Conservation (phyloP, 352 stramenopile species). For the Blastocystis hominis region DNA sequence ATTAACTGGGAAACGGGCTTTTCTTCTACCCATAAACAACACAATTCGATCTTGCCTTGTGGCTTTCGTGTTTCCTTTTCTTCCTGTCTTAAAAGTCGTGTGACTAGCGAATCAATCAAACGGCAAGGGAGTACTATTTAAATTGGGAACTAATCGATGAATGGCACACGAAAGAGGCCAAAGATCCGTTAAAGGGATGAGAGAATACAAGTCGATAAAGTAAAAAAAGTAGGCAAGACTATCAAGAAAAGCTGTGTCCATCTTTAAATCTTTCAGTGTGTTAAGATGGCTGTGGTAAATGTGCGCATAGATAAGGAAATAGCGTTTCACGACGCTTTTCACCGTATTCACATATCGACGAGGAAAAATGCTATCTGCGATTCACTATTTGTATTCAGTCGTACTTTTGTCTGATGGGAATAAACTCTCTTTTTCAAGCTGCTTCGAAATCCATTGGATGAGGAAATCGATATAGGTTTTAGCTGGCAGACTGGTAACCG, state of each 20-base stretch:
- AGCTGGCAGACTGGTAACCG: not conserved
- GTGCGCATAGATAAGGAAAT: slow-evolving; percentile 15
- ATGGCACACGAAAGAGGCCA: not conserved
- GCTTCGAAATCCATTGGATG: not conserved
- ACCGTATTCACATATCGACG: not conserved
- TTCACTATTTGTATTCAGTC: not conserved
- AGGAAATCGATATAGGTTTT: slow-evolving; percentile 40
- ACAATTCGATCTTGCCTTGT: no score
- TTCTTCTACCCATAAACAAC: no score
- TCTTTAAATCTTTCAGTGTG: not conserved
- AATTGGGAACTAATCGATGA: not conserved
- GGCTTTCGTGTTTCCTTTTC: not conserved
- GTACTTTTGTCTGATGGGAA: not conserved
- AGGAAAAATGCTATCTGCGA: not conserved
- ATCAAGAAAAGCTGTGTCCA: not conserved
- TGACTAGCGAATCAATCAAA: not conserved
- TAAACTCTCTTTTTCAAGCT: not conserved
- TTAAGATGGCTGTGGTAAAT: slow-evolving; percentile 20
- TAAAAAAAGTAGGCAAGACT: slow-evolving; percentile 2
- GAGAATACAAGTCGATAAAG: slow-evolving; percentile 15
- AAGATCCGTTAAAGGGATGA: not conserved
- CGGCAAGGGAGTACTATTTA: not conserved
- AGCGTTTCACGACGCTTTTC: not conserved
- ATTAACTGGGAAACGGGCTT: no score
- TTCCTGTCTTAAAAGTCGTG: not conserved